Percentiles rank a stretch among this genome's conserved stretches.
These are phyloP conservation scores for Emmonsia crescens DNA, from an alignment of 2,329 filamentous ascomycete species.

Conservation along the genomic window DNA sequence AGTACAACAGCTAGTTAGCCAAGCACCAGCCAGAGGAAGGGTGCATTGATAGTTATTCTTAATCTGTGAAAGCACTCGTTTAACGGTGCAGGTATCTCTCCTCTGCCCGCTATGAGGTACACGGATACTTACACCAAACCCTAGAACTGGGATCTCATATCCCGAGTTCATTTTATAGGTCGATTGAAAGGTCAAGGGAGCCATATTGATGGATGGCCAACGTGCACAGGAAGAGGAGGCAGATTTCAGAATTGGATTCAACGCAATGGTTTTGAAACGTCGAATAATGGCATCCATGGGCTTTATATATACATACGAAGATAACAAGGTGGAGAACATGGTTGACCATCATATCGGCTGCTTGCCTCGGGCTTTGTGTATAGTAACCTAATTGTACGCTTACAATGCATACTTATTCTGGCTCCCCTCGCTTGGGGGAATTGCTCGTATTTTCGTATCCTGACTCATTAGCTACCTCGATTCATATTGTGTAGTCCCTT, in stretches of 20 bases:
- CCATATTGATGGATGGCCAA: constrained; percentile 14
- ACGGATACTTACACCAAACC: constrained; percentile 30
- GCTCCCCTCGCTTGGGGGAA: not conserved
- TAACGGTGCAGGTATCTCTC: not conserved
- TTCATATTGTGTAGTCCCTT: not conserved
- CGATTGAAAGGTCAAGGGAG: constrained; percentile 22
- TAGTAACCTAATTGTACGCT: not conserved
- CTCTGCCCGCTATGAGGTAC: not conserved
- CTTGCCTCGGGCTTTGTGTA: not conserved
- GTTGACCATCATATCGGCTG: not conserved
- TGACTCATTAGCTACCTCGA: not conserved
- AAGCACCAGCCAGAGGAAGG: not conserved
- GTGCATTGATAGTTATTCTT: not conserved
- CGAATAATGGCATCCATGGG: not conserved
- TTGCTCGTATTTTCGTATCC: not conserved
- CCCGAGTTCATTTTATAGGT: constrained; percentile 45
- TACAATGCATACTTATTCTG: not conserved
- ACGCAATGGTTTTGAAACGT: not conserved
- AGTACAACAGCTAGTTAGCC: constrained; percentile 8
- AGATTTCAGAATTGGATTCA: not conserved
- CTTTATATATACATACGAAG: not conserved
- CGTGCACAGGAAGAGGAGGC: not conserved
- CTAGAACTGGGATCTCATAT: constrained; percentile 50
- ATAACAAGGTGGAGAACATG: not conserved
- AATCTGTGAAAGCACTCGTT: not conserved